Conservation (phyloP, 441 rosid genomes). For the Gossypium gossypioides region DNA sequence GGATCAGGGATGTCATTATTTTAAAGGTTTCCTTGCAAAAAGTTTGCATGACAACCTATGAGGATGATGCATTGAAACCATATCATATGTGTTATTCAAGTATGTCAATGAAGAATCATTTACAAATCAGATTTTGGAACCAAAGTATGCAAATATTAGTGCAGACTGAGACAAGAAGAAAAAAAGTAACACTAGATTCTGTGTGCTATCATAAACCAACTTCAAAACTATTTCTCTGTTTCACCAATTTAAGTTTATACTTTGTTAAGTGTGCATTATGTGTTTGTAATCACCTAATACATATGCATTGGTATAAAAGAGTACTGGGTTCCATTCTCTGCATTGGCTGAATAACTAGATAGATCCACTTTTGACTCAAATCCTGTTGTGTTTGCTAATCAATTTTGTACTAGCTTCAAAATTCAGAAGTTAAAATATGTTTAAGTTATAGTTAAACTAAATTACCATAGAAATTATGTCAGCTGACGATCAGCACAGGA, state of each 20-base stretch:
- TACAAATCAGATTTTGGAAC: slow-evolving; percentile 1
- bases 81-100: not conserved
- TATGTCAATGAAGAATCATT: not conserved
- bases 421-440: not conserved
- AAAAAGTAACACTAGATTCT: not conserved
- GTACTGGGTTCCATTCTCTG: not conserved
- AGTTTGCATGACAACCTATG: not conserved
- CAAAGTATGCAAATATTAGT: not conserved
- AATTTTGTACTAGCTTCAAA: not conserved
- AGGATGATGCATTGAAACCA: slow-evolving; percentile 1
- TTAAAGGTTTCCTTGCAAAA: not conserved
- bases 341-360: not conserved
- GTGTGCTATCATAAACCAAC: not conserved
- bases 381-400: not conserved
- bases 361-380: not conserved
- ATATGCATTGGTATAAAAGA: not conserved
- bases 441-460: not conserved
- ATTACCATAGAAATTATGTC: not conserved
- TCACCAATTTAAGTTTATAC: not conserved
- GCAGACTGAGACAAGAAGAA: not conserved
- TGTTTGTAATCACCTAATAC: not conserved
- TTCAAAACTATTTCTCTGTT: not conserved
- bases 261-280: slow-evolving; percentile 1
- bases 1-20: not conserved
- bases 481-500: not conserved